These are phyloP conservation scores for Priceomyces castillae DNA, from an alignment of 805 yeast species.

Conservation along the genomic window DNA sequence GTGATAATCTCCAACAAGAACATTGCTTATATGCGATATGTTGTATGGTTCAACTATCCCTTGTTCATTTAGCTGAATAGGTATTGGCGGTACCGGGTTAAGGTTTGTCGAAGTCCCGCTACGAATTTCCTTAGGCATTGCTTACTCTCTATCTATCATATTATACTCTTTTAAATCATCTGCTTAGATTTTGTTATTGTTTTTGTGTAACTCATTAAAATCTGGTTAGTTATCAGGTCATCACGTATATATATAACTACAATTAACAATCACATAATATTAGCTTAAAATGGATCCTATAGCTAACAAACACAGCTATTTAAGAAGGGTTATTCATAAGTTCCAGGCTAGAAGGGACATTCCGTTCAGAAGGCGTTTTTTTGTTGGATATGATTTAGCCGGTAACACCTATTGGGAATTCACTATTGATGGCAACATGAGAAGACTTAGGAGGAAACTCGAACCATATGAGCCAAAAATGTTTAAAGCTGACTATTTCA, in stretches of 20 bases:
- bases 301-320: constrained; percentile 45
- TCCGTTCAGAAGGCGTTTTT: constrained; percentile 69
- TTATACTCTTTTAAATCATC: too few species aligned
- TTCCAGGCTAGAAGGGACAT: constrained; percentile 62
- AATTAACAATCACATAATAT: too few species aligned
- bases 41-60: background rate
- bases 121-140: background rate
- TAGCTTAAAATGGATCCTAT: constrained; percentile 45
- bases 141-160: background rate
- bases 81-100: constrained; percentile 35
- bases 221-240: too few species aligned
- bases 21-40: constrained; percentile 37
- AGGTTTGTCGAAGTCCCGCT: constrained; percentile 19
- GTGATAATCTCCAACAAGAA: constrained; percentile 41
- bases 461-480: constrained; percentile 50
- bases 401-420: constrained; percentile 90
- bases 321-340: constrained; percentile 49
- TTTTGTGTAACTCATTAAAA: too few species aligned
- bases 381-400: constrained; percentile 73
- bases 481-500: constrained; percentile 57
- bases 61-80: constrained; percentile 28
- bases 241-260: too few species aligned
- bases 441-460: constrained; percentile 58
- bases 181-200: too few species aligned
- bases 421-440: constrained; percentile 50